phyloP scores from a whole-genome alignment of 129 eudicot genomes.

The Chrysanthemum makinoi region DNA sequence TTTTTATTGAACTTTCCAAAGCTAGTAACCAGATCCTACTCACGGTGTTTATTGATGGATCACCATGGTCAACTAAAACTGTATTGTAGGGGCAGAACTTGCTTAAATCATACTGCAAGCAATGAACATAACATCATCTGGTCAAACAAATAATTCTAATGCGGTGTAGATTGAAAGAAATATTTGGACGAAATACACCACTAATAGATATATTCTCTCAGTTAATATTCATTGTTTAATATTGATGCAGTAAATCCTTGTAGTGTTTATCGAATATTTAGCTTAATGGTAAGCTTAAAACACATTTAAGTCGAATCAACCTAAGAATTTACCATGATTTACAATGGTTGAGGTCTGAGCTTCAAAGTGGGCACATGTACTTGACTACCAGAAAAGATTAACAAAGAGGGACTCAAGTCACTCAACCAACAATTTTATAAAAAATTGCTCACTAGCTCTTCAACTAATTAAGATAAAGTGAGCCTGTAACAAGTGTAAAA shows the following conservation, averaged over 20 bases:
- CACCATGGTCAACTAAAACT: conserved; percentile 89
- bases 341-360: too few species aligned
- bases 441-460: background rate
- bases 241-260: too few species aligned
- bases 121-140: background rate
- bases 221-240: too few species aligned
- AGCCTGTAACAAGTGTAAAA: background rate
- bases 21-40: conserved; percentile 10
- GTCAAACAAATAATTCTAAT: background rate
- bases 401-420: too few species aligned
- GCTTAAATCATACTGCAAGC: conserved; percentile 77
- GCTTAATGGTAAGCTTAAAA: too few species aligned
- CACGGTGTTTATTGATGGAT: conserved; percentile 94
- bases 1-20: background rate
- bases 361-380: too few species aligned
- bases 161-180: background rate
- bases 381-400: too few species aligned
- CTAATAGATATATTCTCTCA: background rate
- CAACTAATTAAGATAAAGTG: background rate
- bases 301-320: background rate
- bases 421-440: background rate
- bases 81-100: conserved; percentile 96
- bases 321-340: too few species aligned
- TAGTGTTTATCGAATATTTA: background rate
- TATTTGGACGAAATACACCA: background rate